Evolutionary conservation across 2,329 filamentous ascomycete species (phyloP), one percentile per base, ranked within the genome.

Genomic region (Shiraia bambusicola): DNA sequence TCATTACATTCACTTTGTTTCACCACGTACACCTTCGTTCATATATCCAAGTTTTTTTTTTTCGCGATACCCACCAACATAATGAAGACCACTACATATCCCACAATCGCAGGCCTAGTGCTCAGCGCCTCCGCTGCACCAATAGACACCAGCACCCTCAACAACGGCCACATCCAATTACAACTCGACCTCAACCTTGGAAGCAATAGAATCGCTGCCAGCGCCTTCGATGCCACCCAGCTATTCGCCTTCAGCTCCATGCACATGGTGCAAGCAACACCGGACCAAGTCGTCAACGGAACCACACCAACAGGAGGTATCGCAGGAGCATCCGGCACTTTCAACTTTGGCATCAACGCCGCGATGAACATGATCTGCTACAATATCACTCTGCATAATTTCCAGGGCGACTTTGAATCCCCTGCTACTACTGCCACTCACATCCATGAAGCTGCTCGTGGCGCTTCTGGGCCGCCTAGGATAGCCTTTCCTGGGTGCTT

Each of bases 351-450:
- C 44, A 72, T 81, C 63, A 79, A 80, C 68, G 69, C 67, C 19
- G 47, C 65, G 11, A 45, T 58, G 28, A 66, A 73, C 58, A 58
- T 65, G 49, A 71, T 72, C 58, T 73, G 70, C 63, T 72, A 69
- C 60, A 75, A 79, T 65, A 79, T 80, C 60, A 76, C 70, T 25
- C 64, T 80, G 31, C 56, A 68, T 41, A 69, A 69, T 50, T 76
- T 80, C 67, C 64, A 66, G 22, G 78, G 77, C 40, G 68, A 75
- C 2, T 81, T 77, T 59, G 58, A 73, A 49, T 80, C 76, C 2
- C 71, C 72, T 0, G 78, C 78, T 27, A 58, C 56, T 19, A 79
- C 77, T 2, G 76, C 78, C 10, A 81, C 78, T 1, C 78, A 81
- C 59, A 76, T 81, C 52, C 78, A 81, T 62, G 66, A 80, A 56